These are phyloP conservation scores for Daldinia sp. DNA, from an alignment of 2,329 filamentous ascomycete genomes.

Conservation along the genomic window DNA sequence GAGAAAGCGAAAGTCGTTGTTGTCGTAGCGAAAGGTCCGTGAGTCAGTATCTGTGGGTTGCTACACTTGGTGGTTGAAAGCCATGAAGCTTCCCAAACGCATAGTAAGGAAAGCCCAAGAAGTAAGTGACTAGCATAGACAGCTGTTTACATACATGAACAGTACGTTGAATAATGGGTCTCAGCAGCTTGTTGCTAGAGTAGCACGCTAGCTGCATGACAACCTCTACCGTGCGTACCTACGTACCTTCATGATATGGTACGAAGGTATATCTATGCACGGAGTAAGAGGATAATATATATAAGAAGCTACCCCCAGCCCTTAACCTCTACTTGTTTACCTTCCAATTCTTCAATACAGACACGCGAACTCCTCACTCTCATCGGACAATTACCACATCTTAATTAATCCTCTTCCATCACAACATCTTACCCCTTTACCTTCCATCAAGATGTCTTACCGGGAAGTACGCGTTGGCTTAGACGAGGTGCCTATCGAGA, in stretches of 20 bases:
- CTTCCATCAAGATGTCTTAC: neutral
- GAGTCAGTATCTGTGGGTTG: neutral
- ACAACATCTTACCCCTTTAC: too few species aligned
- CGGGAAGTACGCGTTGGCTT: neutral
- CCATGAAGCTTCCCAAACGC: too few species aligned
- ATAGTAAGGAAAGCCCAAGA: neutral
- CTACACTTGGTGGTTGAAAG: too few species aligned
- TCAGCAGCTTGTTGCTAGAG: neutral
- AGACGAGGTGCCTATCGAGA: neutral
- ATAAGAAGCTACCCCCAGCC: neutral
- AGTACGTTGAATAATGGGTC: neutral
- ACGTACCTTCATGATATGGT: neutral
- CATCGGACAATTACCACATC: neutral
- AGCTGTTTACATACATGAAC: neutral
- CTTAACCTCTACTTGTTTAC: neutral
- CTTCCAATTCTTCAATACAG: neutral
- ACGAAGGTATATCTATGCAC: neutral
- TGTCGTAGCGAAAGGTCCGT: neutral
- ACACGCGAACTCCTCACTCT: neutral
- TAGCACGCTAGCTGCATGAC: neutral
- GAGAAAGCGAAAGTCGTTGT: neutral
- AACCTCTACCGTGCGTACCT: neutral
- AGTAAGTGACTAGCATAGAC: neutral
- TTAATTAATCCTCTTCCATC: too few species aligned
- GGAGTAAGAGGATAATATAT: neutral